phyloP scores from a whole-genome alignment of 331 rosid genomes.

The Malus hybrid region DNA sequence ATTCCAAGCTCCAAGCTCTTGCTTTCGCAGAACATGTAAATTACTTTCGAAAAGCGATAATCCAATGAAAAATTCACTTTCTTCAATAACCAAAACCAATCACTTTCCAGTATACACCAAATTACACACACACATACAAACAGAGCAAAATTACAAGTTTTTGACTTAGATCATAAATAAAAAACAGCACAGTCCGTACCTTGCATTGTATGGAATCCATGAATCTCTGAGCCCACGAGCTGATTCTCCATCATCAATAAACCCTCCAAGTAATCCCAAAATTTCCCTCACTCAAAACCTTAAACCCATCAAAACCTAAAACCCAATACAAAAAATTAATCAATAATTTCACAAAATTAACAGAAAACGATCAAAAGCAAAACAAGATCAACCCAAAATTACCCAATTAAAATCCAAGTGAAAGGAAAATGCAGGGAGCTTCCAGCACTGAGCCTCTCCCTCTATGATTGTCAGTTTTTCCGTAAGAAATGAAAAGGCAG shows the following conservation, averaged over 20 bases:
- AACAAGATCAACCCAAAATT: not conserved
- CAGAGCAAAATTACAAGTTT: not conserved
- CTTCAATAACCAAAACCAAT: not conserved
- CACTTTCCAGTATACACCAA: not conserved
- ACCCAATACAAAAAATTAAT: not conserved
- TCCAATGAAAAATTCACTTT: not conserved
- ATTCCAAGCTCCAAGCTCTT: not conserved
- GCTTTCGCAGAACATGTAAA: not conserved
- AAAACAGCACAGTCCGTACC: conserved; percentile 24
- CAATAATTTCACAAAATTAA: not conserved
- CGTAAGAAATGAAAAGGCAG: not conserved
- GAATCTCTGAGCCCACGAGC: conserved; percentile 67
- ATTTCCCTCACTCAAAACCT: conserved; percentile 5
- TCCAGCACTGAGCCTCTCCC: not conserved
- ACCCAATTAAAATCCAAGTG: not conserved
- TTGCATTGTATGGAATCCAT: conserved; percentile 87
- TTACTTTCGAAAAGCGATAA: not conserved
- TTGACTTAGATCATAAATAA: not conserved
- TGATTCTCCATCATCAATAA: conserved; percentile 25
- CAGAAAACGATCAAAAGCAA: not conserved
- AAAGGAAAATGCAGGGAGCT: not conserved
- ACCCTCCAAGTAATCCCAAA: conserved; percentile 27
- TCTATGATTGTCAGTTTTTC: not conserved
- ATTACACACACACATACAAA: not conserved
- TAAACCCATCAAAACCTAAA: conserved; percentile 8